Evolutionary conservation across 2,329 filamentous ascomycete species (phyloP), one percentile per base, ranked within the genome.

Genomic region (Calonectria henricotiae): DNA sequence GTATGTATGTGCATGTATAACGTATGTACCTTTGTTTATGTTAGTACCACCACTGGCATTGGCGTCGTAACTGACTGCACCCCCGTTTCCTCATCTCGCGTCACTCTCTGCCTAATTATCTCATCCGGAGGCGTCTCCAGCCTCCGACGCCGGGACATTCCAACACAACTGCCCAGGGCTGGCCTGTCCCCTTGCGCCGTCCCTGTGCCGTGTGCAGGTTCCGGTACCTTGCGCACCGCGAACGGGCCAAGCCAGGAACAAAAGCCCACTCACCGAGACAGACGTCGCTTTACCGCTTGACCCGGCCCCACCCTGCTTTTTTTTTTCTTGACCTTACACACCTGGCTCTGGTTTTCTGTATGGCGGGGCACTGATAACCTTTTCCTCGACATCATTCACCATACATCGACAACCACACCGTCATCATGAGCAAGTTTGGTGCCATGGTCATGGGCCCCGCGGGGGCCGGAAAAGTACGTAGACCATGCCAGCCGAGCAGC

Each of bases 361-460:
- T 58, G 51, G 35, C 51, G 51, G 51, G 51, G 51, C 51, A 58
- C 13, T 37, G 51, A 9, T 58, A 58, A 58, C 51, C 60, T 51
- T 49, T 37, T 17, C 39, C 37, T 55, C 51, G 51, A 58, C 51
- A 49, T 41, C 55, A 32, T 11, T 30, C 47, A 44, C 37, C 55
- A 61, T 61, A 25, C 37, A 44, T 17, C 55, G 15, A 25, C 39
- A 37, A 61, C 37, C 20, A 17, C 23, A 30, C 54, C 68, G 67
- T 68, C 80, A 85, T 69, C 74, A 97, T 97, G 94, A 96, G 93
- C 84, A 98, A 98, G 84, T 98, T 95, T 81, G 96, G 96, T 64
- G 92, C 94, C 74, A 92, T 98, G 84, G 92, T 98, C 71, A 98
- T 98, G 93, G 96, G 96, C 82, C 96, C 96, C 71, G 96, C 96